Conservation (phyloP, 768 basidiomycete species). For the Auriscalpium microsporum region DNA sequence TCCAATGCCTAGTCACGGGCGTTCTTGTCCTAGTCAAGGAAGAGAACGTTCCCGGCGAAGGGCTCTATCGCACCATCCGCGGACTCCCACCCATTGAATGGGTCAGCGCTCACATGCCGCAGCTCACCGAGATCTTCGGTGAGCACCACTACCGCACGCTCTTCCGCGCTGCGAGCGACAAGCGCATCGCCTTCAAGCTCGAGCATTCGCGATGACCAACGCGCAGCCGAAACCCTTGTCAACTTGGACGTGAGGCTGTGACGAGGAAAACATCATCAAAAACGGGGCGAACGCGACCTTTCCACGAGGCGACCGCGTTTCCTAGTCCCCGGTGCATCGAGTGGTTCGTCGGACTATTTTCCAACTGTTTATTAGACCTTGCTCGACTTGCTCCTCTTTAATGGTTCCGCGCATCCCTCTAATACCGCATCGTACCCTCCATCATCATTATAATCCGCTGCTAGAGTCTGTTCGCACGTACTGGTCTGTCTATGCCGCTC, state of each 20-base stretch:
- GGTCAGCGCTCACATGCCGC: slow-evolving; percentile 60
- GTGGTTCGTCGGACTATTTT: background rate
- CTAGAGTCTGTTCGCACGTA: background rate
- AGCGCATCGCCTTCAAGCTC: slow-evolving; percentile 63
- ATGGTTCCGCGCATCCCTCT: background rate
- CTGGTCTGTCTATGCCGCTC: background rate
- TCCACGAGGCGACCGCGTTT: slow-evolving; percentile 13
- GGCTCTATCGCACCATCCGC: slow-evolving; percentile 64
- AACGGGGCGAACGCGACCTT: slow-evolving; percentile 17
- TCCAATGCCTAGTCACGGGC: slow-evolving; percentile 35
- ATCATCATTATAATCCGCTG: background rate
- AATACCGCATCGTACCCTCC: background rate
- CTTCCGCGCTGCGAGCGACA: slow-evolving; percentile 65
- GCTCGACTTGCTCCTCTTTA: background rate
- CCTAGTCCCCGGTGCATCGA: slow-evolving; percentile 10
- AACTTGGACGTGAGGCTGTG: slow-evolving; percentile 11
- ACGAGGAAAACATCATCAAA: slow-evolving; percentile 13
- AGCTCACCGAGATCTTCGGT: slow-evolving; percentile 70
- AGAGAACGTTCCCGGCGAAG: slow-evolving; percentile 58
- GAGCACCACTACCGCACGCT: slow-evolving; percentile 60
- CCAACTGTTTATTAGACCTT: slow-evolving; percentile 2
- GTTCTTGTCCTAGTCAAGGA: slow-evolving; percentile 54
- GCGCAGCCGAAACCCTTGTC: slow-evolving; percentile 12
- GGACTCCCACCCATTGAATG: slow-evolving; percentile 72
- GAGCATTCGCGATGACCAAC: slow-evolving; percentile 37